These are phyloP conservation scores for Datisca glomerata DNA, from an alignment of 306 rosid species.

Conservation along the genomic window DNA sequence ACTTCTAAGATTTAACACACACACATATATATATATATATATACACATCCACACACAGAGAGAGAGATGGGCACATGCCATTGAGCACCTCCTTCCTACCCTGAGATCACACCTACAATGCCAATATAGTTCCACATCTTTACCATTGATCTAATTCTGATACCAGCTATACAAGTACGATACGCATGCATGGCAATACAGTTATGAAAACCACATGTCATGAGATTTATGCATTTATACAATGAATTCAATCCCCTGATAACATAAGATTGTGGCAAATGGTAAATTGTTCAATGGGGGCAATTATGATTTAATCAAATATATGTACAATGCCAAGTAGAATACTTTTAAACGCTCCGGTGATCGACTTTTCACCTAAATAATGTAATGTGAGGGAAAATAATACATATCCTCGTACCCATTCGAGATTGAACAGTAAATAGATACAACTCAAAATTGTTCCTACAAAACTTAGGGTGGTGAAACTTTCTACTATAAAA, in stretches of 20 bases:
- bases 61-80: conserved; percentile 9
- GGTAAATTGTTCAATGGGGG: too few species aligned
- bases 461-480: conserved; percentile 45
- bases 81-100: conserved; percentile 36
- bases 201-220: too few species aligned
- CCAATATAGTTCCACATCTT: conserved; percentile 9
- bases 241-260: too few species aligned
- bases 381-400: neutral
- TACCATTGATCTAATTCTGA: too few species aligned
- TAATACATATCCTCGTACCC: conserved; percentile 26
- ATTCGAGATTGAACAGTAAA: too few species aligned
- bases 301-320: neutral
- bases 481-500: neutral
- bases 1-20: too few species aligned
- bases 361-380: conserved; percentile 2
- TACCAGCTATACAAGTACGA: neutral
- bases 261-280: too few species aligned
- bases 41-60: conserved; percentile 8
- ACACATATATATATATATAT: neutral
- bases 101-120: conserved; percentile 25
- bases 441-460: conserved; percentile 17
- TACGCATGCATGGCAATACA: too few species aligned
- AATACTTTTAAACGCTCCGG: neutral
- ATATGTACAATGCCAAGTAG: conserved; percentile 9
- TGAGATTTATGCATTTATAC: too few species aligned